phyloP scores from a whole-genome alignment of 768 basidiomycete genomes.

The Suillus paluster region DNA sequence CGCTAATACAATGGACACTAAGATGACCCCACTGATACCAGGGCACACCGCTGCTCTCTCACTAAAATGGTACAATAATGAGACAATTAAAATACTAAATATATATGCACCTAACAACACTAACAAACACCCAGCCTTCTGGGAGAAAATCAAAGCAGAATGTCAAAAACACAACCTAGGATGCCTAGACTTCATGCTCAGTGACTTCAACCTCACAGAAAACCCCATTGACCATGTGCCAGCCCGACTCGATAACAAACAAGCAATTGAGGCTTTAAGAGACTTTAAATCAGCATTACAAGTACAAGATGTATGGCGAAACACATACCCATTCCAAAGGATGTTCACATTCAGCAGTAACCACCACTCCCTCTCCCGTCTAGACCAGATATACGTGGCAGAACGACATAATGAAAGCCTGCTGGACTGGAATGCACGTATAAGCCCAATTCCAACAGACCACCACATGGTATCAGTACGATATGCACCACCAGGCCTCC shows the following conservation, averaged over 20 bases:
- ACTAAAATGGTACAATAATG: slow-evolving; percentile 21
- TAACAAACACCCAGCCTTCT: slow-evolving; percentile 35
- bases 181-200: slow-evolving; percentile 35
- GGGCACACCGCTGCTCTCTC: slow-evolving; percentile 26
- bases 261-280: slow-evolving; percentile 18
- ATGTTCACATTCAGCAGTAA: too few species aligned
- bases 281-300: slow-evolving; percentile 5
- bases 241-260: slow-evolving; percentile 16
- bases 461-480: too few species aligned
- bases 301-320: not conserved
- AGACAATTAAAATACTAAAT: slow-evolving; percentile 30
- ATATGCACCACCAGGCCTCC: not conserved
- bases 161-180: too few species aligned
- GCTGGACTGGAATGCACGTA: too few species aligned
- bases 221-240: slow-evolving; percentile 42
- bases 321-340: not conserved
- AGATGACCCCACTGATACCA: not conserved
- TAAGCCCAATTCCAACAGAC: too few species aligned
- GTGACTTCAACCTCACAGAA: slow-evolving; percentile 49
- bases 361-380: too few species aligned
- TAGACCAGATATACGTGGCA: too few species aligned
- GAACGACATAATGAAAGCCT: too few species aligned
- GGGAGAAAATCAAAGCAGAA: slow-evolving; percentile 10
- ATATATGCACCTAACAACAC: slow-evolving; percentile 42
- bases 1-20: too few species aligned